Percentiles rank a stretch among this genome's conserved stretches.
Conservation (phyloP, 345 rosid genomes). For the Iberis pinnata region DNA sequence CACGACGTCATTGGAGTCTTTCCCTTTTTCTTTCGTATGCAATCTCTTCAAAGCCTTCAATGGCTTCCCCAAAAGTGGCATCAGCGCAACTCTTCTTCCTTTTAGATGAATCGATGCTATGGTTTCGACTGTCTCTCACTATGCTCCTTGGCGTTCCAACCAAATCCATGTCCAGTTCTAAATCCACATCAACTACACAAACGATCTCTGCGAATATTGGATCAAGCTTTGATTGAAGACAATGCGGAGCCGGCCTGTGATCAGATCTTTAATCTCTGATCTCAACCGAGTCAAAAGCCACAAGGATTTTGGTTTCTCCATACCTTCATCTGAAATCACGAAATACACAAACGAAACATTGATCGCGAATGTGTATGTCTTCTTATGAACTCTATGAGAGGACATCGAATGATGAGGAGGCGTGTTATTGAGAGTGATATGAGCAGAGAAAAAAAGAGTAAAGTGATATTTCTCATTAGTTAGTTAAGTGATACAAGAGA, state of each 20-base stretch:
- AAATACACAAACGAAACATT: slow-evolving; percentile 48
- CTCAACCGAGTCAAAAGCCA: slow-evolving; percentile 50
- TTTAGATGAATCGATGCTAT: slow-evolving; percentile 34
- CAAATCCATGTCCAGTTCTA: slow-evolving; percentile 36
- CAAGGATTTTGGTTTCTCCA: slow-evolving; percentile 39
- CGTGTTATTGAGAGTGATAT: no score
- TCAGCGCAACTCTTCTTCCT: slow-evolving; percentile 28
- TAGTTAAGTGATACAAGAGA: no score
- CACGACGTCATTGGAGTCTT: background rate
- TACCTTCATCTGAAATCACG: slow-evolving; percentile 41
- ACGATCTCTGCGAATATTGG: slow-evolving; percentile 38
- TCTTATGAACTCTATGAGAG: slow-evolving; percentile 47
- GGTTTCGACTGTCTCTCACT: slow-evolving; percentile 22
- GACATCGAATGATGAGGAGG: slow-evolving; percentile 60
- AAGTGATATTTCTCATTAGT: no score
- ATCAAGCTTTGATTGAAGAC: slow-evolving; percentile 47
- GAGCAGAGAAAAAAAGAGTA: no score
- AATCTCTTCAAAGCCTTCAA: slow-evolving; percentile 43
- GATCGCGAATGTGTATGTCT: slow-evolving; percentile 49
- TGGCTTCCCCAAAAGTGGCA: slow-evolving; percentile 45
- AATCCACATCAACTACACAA: background rate
- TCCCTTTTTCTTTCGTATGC: slow-evolving; percentile 17
- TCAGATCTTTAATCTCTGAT: slow-evolving; percentile 31
- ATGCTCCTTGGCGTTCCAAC: slow-evolving; percentile 26
- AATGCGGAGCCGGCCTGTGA: slow-evolving; percentile 21